Conservation (phyloP, 2,329 filamentous ascomycete genomes). For the Colletotrichum lupini region DNA sequence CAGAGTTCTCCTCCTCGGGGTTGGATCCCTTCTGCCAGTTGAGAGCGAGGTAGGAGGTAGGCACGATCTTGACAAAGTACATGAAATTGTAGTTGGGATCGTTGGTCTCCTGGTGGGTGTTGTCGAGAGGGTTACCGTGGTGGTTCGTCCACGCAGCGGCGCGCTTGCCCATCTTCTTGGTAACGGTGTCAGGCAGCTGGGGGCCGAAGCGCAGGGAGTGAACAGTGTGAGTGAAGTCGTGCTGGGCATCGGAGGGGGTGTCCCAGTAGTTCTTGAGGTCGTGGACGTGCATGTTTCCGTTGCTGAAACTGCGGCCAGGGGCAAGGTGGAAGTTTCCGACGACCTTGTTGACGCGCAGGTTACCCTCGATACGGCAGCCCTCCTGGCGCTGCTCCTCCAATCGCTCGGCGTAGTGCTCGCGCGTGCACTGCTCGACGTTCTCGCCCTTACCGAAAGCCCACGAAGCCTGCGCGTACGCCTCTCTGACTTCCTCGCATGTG, state of each 20-base stretch:
- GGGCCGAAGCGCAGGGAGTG: constrained; percentile 94
- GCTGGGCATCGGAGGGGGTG: constrained; percentile 72
- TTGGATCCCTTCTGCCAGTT: constrained; percentile 77
- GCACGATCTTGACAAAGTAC: constrained; percentile 99
- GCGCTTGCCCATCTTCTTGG: constrained; percentile 65
- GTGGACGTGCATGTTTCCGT: constrained; percentile 96
- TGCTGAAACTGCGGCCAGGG: constrained; percentile 94
- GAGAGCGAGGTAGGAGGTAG: constrained; percentile 92
- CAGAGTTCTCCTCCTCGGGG: constrained; percentile 62
- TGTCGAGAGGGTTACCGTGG: constrained; percentile 91
- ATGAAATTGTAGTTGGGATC: constrained; percentile 95
- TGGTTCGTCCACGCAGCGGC: constrained; percentile 82
- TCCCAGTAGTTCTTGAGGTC: constrained; percentile 97
- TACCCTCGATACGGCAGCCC: constrained; percentile 93
- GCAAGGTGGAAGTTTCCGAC: constrained; percentile 99
- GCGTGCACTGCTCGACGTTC: constrained; percentile 92
- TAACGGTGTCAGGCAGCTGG: constrained; percentile 80
- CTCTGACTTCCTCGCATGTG: constrained; percentile 95
- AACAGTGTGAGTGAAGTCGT: constrained; percentile 90
- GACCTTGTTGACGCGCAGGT: constrained; percentile 96
- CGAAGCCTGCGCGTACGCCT: constrained; percentile 87
- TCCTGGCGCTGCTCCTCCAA: constrained; percentile 89
- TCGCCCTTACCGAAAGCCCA: constrained; percentile 97
- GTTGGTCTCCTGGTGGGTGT: constrained; percentile 77
- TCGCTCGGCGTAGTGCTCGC: constrained; percentile 92